phyloP scores from a whole-genome alignment of 305 asterid species.

The Striga hermonthica region DNA sequence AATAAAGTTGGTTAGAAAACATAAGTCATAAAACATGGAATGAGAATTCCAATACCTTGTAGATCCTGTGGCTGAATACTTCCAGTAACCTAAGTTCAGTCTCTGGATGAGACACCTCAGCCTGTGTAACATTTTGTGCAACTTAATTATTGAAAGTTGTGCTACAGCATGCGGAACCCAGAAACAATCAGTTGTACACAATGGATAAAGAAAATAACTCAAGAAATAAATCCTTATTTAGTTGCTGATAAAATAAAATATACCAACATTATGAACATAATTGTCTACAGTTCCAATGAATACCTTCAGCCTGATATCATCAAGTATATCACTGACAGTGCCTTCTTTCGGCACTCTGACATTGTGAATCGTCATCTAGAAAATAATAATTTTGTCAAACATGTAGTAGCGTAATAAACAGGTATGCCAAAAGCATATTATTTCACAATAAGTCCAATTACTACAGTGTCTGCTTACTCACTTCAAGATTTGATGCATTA shows the following conservation, averaged over 20 bases:
- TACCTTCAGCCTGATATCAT: constrained; percentile 44
- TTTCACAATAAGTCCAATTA: constrained; percentile 25
- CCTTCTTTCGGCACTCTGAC: constrained; percentile 49
- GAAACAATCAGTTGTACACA: constrained; percentile 14
- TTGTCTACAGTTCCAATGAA: constrained; percentile 11
- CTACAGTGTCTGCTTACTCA: constrained; percentile 33
- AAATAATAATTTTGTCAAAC: constrained; percentile 26
- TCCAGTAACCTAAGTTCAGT: constrained; percentile 63
- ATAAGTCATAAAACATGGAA: constrained; percentile 3
- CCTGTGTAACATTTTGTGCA: constrained; percentile 36
- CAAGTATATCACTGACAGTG: constrained; percentile 47
- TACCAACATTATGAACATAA: constrained; percentile 11
- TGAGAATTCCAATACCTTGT: constrained; percentile 44
- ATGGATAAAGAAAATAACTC: constrained; percentile 14
- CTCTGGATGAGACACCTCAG: constrained; percentile 49
- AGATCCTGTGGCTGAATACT: constrained; percentile 58
- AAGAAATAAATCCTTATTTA: constrained; percentile 13
- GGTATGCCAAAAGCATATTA: constrained; percentile 17
- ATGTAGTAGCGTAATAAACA: constrained; percentile 16
- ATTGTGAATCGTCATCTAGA: constrained; percentile 41
- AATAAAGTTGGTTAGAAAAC: too few species aligned
- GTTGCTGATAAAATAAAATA: constrained; percentile 13
- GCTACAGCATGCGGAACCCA: constrained; percentile 21
- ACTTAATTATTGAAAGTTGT: constrained; percentile 26
- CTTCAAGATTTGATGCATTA: constrained; percentile 44